Base-by-base conservation (phyloP, 176 grass and related monocot genomes). In the Cocos nucifera region DNA sequence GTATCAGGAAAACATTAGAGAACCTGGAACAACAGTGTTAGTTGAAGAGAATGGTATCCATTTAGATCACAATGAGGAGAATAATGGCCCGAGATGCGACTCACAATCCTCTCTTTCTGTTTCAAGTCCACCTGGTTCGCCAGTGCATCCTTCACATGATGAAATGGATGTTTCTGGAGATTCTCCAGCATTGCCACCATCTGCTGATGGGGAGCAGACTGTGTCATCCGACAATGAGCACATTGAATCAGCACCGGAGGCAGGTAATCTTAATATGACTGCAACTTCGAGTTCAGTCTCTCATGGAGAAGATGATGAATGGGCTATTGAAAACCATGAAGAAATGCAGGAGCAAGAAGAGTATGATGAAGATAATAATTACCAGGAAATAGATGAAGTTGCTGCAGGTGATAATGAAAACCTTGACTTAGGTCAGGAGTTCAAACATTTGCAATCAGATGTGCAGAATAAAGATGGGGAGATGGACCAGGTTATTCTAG, bases 161-260 rank as follows among this genome's bases (percentile, higher is more conserved):
- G 93, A 97, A 57, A 91, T 97, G 78, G 93, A 97, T 88, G 86
- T 95, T 66, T 83, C 77, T 59, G 80, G 86, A 17, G 92, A 96
- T 82, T 85, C 88, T 18, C 93, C 93, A 30, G 87, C 79, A 54
- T 77, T 90, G 19, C 93, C 87, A 57, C 88, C 87, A 69, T 97
- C 93, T 73, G 87, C 93, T 82, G 93, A 97, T 77, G 82, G 82
- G 62, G 82, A 90, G 4, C 82, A 69, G 23, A 86, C 81, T 49
- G 66, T 82, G 30, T 72, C 79, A 12, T 97, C 81, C 60, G 84
- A 91, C 19, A 88, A 77, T 20, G 79, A 88, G 32, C 76, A 73
- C 83, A 70, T 55, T 27, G 67, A 69, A 21, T 66, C 78, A 53
- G 80, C 67, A 50, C 52, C 72, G 68, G 75, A 79, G 49, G 68